These are phyloP conservation scores for Cruciata laevipes DNA, from an alignment of 257 asterid genomes.

Conservation along the genomic window DNA sequence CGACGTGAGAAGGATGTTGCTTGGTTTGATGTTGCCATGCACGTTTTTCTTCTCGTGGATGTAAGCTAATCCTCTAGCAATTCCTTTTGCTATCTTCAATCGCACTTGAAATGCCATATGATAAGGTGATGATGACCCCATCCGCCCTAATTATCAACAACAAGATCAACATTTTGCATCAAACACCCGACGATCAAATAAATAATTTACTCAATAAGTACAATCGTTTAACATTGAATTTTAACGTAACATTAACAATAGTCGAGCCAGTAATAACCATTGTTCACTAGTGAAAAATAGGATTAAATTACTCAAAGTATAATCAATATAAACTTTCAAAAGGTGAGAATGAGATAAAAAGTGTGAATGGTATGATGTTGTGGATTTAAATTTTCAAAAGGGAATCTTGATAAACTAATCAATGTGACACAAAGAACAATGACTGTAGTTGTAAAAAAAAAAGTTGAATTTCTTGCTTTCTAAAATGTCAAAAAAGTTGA, in stretches of 20 bases:
- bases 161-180: background rate
- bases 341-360: background rate
- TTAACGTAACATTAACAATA: too few relatives aligned
- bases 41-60: constrained; percentile 84
- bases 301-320: too few relatives aligned
- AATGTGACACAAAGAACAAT: constrained; percentile 4
- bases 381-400: background rate
- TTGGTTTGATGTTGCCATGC: constrained; percentile 91
- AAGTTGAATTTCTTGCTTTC: background rate
- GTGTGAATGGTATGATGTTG: background rate
- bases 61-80: constrained; percentile 72
- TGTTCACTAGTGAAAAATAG: too few relatives aligned
- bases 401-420: background rate
- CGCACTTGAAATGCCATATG: constrained; percentile 52
- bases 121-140: constrained; percentile 78
- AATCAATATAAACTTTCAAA: too few relatives aligned
- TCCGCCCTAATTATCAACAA: constrained; percentile 39
- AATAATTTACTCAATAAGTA: too few relatives aligned
- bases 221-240: too few relatives aligned
- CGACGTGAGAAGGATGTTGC: constrained; percentile 67
- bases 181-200: too few relatives aligned
- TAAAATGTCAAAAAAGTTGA: background rate
- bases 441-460: background rate
- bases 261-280: too few relatives aligned
- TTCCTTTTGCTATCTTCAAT: constrained; percentile 73